phyloP scores from a whole-genome alignment of 805 yeast species.

The Starmerella floris region DNA sequence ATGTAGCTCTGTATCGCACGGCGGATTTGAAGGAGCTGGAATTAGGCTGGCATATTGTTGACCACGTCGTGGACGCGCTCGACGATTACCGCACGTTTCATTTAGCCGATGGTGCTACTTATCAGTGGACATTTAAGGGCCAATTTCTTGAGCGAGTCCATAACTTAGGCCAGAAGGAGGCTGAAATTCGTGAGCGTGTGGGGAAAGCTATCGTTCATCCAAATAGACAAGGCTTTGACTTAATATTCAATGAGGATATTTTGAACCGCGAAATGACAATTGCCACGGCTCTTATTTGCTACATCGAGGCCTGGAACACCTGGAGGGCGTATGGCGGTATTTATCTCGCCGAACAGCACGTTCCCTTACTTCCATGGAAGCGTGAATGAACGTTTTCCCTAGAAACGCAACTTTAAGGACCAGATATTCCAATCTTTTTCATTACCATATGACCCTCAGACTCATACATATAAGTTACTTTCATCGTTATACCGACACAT shows the following conservation, averaged over 20 bases:
- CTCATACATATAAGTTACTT: not conserved
- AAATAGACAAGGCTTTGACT: constrained; percentile 46
- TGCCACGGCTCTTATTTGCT: constrained; percentile 46
- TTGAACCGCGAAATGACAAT: constrained; percentile 47
- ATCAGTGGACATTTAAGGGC: constrained; percentile 54
- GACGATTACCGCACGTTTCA: constrained; percentile 50
- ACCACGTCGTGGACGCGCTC: constrained; percentile 47
- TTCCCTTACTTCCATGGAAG: constrained; percentile 22
- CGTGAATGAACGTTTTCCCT: constrained; percentile 18
- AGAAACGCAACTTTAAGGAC: no score
- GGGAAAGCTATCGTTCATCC: constrained; percentile 43
- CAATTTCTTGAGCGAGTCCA: constrained; percentile 43
- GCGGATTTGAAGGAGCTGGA: constrained; percentile 37
- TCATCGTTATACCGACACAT: no score
- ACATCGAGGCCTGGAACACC: constrained; percentile 58
- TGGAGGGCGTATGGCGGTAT: constrained; percentile 50
- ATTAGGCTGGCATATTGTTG: constrained; percentile 50
- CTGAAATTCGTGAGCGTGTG: constrained; percentile 52
- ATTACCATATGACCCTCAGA: not conserved
- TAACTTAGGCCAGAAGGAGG: constrained; percentile 50
- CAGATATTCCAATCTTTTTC: not conserved
- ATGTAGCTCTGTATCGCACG: constrained; percentile 42
- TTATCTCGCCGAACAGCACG: constrained; percentile 33
- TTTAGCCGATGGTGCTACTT: constrained; percentile 44
- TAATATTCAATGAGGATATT: constrained; percentile 41